Conservation (phyloP, 2,329 filamentous ascomycete genomes). For the Beauveria sp. region DNA sequence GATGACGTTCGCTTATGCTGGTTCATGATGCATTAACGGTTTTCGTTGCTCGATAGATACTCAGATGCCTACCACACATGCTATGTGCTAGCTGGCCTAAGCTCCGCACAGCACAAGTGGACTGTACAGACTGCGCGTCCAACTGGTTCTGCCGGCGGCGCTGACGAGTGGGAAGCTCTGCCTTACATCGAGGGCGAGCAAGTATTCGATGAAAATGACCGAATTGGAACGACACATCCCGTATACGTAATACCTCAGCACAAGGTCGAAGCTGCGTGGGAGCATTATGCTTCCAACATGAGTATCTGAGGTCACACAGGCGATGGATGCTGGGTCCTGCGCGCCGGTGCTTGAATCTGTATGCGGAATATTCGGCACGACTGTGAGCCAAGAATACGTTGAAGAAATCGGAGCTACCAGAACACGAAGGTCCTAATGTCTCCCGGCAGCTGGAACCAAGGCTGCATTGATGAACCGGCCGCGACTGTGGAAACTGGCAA, state of each 20-base stretch:
- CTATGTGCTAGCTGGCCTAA: conserved; percentile 83
- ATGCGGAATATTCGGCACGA: not conserved
- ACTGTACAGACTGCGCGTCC: conserved; percentile 30
- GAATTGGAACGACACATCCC: conserved; percentile 66
- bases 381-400: not conserved
- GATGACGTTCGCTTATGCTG: conserved; percentile 18
- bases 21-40: conserved; percentile 10
- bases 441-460: not conserved
- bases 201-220: conserved; percentile 64
- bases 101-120: conserved; percentile 68
- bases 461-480: not conserved
- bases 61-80: conserved; percentile 90
- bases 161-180: conserved; percentile 38
- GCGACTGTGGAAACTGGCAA: not conserved
- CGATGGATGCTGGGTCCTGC: not conserved
- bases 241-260: conserved; percentile 76
- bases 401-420: not conserved
- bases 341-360: not conserved
- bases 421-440: not conserved
- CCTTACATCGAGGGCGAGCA: conserved; percentile 48
- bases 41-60: conserved; percentile 36
- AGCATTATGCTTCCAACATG: conserved; percentile 54
- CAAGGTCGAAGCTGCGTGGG: conserved; percentile 55
- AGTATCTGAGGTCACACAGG: conserved; percentile 39
- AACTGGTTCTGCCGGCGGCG: conserved; percentile 26